Conservation (phyloP, 73 alveolate species). For the Symbiodinium pilosum region DNA sequence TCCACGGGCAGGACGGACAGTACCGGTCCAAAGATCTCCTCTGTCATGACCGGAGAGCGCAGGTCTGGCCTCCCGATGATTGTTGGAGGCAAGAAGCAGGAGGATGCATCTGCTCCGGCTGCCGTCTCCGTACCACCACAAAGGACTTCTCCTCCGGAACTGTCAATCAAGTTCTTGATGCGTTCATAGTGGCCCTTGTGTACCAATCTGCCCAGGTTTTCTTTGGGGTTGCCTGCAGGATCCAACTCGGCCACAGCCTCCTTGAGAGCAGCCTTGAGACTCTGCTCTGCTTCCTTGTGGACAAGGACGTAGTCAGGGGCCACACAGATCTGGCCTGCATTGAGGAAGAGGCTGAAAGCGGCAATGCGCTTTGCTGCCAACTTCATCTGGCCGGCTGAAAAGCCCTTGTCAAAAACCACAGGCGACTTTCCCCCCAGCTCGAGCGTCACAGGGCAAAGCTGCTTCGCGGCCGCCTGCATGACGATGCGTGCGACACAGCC, state of each 20-base stretch:
- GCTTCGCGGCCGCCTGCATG: conserved; percentile 96
- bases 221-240: neutral
- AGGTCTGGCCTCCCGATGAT: conserved; percentile 12
- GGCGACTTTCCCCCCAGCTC: conserved; percentile 98
- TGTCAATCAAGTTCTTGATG: conserved; percentile 15
- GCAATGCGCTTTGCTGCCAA: conserved; percentile 12
- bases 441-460: conserved; percentile 96
- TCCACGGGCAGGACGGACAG: conserved; percentile 96
- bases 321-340: conserved; percentile 39
- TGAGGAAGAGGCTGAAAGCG: too few relatives aligned
- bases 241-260: neutral
- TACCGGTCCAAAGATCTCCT: conserved; percentile 97
- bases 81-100: conserved; percentile 36
- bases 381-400: conserved; percentile 61
- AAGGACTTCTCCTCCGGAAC: neutral
- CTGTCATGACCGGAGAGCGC: conserved; percentile 31
- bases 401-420: conserved; percentile 96
- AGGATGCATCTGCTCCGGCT: neutral
- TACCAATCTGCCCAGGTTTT: neutral
- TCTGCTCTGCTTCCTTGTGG: neutral
- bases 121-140: conserved; percentile 37
- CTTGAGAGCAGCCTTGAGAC: neutral
- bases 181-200: conserved; percentile 28
- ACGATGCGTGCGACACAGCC: conserved; percentile 32
- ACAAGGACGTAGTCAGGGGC: conserved; percentile 51